Conservation (phyloP, 1,284 basidiomycete species). For the Ceratobasidium papillatum region DNA sequence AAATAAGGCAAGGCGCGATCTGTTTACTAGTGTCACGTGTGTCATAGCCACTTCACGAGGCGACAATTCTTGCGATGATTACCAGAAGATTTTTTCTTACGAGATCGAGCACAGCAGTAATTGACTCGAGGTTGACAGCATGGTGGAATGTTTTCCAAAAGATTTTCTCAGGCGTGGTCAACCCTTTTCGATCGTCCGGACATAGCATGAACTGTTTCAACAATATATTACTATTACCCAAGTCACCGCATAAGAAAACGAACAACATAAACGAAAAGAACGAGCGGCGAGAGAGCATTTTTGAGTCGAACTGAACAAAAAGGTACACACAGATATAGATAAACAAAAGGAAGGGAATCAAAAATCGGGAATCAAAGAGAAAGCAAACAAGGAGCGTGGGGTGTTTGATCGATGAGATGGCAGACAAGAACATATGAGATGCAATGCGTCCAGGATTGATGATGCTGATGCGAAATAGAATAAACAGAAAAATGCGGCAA, state of each 20-base stretch:
- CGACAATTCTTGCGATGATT: not conserved
- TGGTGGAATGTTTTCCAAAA: not conserved
- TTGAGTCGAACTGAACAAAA: constrained; percentile 1
- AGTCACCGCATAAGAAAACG: constrained; percentile 6
- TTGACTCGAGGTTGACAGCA: not conserved
- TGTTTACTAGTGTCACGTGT: not conserved
- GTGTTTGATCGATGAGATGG: not conserved
- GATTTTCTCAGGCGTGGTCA: not conserved
- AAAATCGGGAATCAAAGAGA: constrained; percentile 1
- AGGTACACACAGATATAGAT: constrained; percentile 36
- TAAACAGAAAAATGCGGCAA: constrained; percentile 7
- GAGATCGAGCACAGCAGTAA: not conserved
- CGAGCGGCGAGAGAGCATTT: constrained; percentile 22
- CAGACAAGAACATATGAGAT: constrained; percentile 10
- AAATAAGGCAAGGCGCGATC: not conserved
- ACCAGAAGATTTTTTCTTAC: not conserved
- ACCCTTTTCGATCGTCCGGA: not conserved
- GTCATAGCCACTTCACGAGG: not conserved
- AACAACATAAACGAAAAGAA: constrained; percentile 3
- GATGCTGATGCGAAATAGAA: not conserved
- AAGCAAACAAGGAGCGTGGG: constrained; percentile 9
- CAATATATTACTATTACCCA: constrained; percentile 35
- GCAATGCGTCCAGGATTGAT: constrained; percentile 18
- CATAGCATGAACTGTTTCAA: constrained; percentile 1
- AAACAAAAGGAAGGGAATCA: constrained; percentile 17